These are phyloP conservation scores for Zasmidium angulare DNA, from an alignment of 2,329 filamentous ascomycete genomes.

Conservation along the genomic window DNA sequence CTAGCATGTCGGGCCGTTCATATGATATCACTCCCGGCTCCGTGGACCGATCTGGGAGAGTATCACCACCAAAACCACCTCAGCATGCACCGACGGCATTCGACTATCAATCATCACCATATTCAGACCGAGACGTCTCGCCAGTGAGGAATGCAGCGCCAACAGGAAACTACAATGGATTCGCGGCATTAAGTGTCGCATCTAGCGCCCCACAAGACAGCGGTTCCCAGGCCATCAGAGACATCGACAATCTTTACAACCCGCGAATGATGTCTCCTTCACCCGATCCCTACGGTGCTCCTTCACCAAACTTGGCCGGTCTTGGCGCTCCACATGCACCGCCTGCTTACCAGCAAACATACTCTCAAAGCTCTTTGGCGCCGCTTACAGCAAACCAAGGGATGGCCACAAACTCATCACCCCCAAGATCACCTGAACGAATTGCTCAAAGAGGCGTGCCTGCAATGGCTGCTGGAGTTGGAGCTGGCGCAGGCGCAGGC, in stretches of 20 bases:
- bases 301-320: constrained; percentile 6
- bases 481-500: constrained; percentile 25
- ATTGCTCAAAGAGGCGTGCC: constrained; percentile 9
- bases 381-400: constrained; percentile 24
- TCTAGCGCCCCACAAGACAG: constrained; percentile 23
- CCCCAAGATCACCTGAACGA: constrained; percentile 18
- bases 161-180: neutral
- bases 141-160: constrained; percentile 1
- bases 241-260: constrained; percentile 32
- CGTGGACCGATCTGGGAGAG: constrained; percentile 9
- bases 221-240: constrained; percentile 27
- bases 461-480: constrained; percentile 42
- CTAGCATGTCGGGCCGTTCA: constrained; percentile 21
- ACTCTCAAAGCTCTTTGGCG: constrained; percentile 28
- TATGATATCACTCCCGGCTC: constrained; percentile 25
- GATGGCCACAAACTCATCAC: constrained; percentile 12
- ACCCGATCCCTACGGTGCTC: constrained; percentile 17
- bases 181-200: neutral
- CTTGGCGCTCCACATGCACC: neutral
- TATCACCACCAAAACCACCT: constrained; percentile 10
- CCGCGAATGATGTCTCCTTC: constrained; percentile 20
- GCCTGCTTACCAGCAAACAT: constrained; percentile 10
- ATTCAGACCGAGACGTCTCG: constrained; percentile 3
- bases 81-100: constrained; percentile 3
- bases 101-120: constrained; percentile 6